Evolutionary conservation across 2,329 filamentous ascomycete genomes (phyloP), one percentile per base, ranked within the genome.

Genomic region (Tolypocladium guangdongense): DNA sequence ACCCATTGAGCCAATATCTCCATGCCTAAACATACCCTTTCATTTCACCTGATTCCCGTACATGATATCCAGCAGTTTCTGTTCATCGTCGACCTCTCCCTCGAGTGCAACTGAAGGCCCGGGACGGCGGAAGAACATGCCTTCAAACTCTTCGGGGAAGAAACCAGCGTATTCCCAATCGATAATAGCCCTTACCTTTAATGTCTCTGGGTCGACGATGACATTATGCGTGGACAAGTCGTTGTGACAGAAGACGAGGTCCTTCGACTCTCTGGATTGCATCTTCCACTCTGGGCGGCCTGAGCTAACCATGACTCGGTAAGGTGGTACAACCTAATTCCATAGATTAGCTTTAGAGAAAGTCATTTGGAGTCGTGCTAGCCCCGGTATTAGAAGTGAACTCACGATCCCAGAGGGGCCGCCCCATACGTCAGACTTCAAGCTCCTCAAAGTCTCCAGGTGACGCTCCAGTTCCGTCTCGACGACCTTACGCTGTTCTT

Each of bases 91-190:
- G 1, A 51, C 55, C 52, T 66, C 65, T 32, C 60, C 63, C 2
- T 56, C 57, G 2, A 66, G 52, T 4, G 64, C 60, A n/a, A 59
- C 55, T 2, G 61, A 63, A 11, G 61, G 62, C 0, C 62, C 62
- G 2, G 55, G 57, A 3, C 63, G 53, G 4, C 46, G 55, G 35
- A 60, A 65, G 24, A 61, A 65, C 1, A 56, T 52, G 37, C 51
- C 53, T 52, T 67, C 63, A 52, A 68, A 68, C 51, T 61, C 55
- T 3, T 48, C 33, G 2, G 64, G 66, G 41, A 57, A 71, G 54
- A 66, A 71, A 1, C 68, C 68, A 1, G 63, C 63, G 51, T 66
- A 69, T 55, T 72, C 69, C 68, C 68, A 71, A 43, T 71, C 69
- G 20, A 71, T 59, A 36, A 70, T 65, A 8, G 66, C 65, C 32